Conservation (phyloP, 116 monocot genomes). For the Papilionanthe hybrid region DNA sequence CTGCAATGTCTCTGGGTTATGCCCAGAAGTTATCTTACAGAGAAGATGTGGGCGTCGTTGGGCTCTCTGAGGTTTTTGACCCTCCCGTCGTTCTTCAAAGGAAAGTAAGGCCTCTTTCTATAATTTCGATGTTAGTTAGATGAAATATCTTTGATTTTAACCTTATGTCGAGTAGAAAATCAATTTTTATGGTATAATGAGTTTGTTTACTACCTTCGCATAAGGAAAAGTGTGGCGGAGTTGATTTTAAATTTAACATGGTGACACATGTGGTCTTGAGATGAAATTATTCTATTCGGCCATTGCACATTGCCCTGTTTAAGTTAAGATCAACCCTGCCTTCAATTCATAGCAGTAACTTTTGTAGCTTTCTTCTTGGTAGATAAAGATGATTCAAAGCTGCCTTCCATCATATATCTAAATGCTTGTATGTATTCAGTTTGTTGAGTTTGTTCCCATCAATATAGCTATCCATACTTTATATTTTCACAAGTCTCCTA, state of each 20-base stretch:
- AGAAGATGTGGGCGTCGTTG: conserved; percentile 95
- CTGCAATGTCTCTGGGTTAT: conserved; percentile 84
- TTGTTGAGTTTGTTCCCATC: not conserved
- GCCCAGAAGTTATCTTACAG: conserved; percentile 92
- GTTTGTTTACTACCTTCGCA: not conserved
- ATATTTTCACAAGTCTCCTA: not conserved
- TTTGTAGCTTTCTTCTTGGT: not conserved
- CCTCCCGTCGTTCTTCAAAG: conserved; percentile 48
- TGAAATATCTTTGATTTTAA: not conserved
- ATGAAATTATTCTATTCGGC: not conserved
- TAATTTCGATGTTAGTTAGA: not conserved
- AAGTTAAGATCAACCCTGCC: not conserved
- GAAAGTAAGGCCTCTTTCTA: conserved; percentile 44
- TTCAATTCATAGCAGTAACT: not conserved
- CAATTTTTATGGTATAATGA: not conserved
- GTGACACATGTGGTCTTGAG: not conserved
- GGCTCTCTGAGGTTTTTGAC: conserved; percentile 95
- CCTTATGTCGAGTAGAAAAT: not conserved
- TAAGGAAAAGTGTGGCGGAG: not conserved
- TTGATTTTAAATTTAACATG: not conserved
- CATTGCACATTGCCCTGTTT: not conserved
- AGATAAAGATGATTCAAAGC: not conserved
- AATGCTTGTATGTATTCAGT: not conserved
- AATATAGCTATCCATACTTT: not conserved
- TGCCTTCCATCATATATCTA: not conserved